phyloP scores from a whole-genome alignment of 495 filamentous ascomycete species.

The Penicillium ochrochloron region DNA sequence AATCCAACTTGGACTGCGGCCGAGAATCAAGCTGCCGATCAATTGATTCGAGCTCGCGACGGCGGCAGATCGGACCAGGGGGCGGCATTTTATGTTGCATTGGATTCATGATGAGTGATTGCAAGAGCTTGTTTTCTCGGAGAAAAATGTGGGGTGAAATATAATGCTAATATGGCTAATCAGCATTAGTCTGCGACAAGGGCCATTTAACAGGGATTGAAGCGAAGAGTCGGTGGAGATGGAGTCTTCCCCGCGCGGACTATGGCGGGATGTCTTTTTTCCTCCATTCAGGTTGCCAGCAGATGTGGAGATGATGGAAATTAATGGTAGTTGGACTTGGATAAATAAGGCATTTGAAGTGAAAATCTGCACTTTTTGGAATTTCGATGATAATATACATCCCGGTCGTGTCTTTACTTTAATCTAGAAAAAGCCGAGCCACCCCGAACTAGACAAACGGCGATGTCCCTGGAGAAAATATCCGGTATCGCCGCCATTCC shows the following conservation, averaged over 20 bases:
- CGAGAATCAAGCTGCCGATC: not conserved
- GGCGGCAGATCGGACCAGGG: not conserved
- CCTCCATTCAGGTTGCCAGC: conserved; percentile 27
- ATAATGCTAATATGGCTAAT: not conserved
- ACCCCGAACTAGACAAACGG: conserved; percentile 7
- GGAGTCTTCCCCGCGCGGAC: conserved; percentile 11
- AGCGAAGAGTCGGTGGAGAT: conserved; percentile 12
- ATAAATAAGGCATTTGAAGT: not conserved
- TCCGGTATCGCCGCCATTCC: not conserved
- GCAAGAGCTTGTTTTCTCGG: conserved; percentile 2
- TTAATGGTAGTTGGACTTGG: not conserved
- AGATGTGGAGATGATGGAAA: conserved; percentile 9
- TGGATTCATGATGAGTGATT: not conserved
- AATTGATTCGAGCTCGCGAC: not conserved
- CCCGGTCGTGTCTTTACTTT: conserved; percentile 11
- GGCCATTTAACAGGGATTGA: conserved; percentile 3
- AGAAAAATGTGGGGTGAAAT: conserved; percentile 9
- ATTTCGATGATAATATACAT: conserved; percentile 23
- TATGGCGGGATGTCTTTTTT: conserved; percentile 22
- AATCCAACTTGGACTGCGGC: conserved; percentile 14
- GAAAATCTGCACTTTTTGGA: conserved; percentile 13
- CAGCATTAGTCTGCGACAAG: not conserved
- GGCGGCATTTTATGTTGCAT: conserved; percentile 5
- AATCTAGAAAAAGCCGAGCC: conserved; percentile 9
- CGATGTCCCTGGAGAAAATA: conserved; percentile 2